phyloP scores from a whole-genome alignment of 2,329 filamentous ascomycete genomes.

The Pyrenophora teres region DNA sequence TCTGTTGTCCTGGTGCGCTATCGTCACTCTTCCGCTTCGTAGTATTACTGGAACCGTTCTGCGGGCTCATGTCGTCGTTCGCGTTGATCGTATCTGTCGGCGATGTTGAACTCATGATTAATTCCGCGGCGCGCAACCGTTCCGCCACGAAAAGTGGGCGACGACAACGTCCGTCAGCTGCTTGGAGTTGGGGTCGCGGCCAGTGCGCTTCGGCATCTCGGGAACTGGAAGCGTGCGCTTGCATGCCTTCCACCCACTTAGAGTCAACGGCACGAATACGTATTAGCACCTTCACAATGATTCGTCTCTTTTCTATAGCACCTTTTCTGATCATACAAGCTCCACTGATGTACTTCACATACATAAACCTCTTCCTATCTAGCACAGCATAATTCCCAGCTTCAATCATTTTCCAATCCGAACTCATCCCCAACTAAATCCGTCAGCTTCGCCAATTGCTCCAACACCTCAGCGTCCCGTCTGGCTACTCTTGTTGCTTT shows the following conservation, averaged over 20 bases:
- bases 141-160: conserved; percentile 13
- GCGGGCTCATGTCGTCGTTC: conserved; percentile 43
- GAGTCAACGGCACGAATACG: no score
- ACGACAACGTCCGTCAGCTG: not conserved
- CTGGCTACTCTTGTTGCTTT: conserved; percentile 65
- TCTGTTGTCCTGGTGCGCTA: conserved; percentile 50
- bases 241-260: no score
- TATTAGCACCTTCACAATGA: not conserved
- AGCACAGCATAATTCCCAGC: not conserved
- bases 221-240: no score
- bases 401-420: conserved; percentile 34
- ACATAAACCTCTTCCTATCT: not conserved
- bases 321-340: not conserved
- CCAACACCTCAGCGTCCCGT: conserved; percentile 65
- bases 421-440: conserved; percentile 49
- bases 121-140: conserved; percentile 12
- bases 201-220: conserved; percentile 7
- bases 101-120: conserved; percentile 21
- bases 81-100: conserved; percentile 28
- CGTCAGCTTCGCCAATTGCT: conserved; percentile 47
- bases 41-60: conserved; percentile 27
- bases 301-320: not conserved
- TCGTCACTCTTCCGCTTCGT: conserved; percentile 54
- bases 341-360: no score
- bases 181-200: conserved; percentile 10